Base-by-base conservation (phyloP, 2,329 filamentous ascomycete species). In the Cucurbitaria berberidis region DNA sequence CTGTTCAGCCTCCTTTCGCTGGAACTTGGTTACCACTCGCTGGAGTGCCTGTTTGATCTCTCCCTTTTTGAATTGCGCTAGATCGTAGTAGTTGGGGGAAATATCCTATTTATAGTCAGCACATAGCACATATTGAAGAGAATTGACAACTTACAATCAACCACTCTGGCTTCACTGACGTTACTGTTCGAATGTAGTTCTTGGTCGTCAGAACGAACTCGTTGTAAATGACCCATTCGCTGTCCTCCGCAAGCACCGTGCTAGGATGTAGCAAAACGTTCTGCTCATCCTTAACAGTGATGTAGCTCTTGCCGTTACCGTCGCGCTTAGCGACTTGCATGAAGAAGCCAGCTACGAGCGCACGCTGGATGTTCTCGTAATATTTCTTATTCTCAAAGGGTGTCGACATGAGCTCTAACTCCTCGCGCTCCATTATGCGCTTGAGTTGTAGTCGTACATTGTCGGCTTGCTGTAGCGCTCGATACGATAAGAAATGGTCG, bases 271-370 rank as follows among this genome's bases (percentile, higher is more conserved):
- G 84, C 66, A 97, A 82, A 40, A 99, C 95, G 41, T 86, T 89
- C 78, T 98, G 93, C 69, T 97, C 90, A 72, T 99, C 96, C 81
- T 98, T 99, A 74, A 99, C 89, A 1, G 95, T 99, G 59, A 88
- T 87, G 78, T 99, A 99, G 36, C 90, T 86, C 82, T 98, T 98
- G 70, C 90, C 90, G 26, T 85, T 88, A 45, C 85, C 86, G 70
- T 98, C 92, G 73, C 89, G 91, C 86, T 96, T 97, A 53, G 95
- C 96, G 19, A 98, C 91, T 75, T 99, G 95, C 95, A 99, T 99
- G 83, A 99, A 99, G 83, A 99, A 99, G 29, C 96, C 95, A 0
- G 93, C 85, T 11, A 97, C 89, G 13, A 99, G 84, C 8, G 95
- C 93, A 32, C 92, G 88, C 39, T 93, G 90, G 68, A 99, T 99